A percentile compares a stretch with the other conserved stretches of the same genome.
Conservation (phyloP, 495 filamentous ascomycete genomes). For the Usnea hakonensis region DNA sequence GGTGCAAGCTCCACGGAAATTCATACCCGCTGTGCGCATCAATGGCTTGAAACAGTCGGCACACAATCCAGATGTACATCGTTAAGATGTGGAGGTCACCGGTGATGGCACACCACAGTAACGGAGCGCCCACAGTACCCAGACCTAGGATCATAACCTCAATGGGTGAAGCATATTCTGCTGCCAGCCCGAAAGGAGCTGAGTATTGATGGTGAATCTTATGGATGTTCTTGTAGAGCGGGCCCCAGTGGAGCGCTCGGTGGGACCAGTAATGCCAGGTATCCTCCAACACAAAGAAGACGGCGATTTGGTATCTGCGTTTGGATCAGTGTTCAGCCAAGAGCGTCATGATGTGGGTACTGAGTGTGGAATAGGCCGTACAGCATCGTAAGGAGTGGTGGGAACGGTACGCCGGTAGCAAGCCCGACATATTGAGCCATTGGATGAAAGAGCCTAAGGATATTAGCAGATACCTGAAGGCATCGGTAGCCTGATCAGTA, state of each 20-base stretch:
- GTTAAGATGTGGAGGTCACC: conserved; percentile 87
- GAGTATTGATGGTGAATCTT: conserved; percentile 99
- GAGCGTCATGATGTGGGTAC: not conserved
- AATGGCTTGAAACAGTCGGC: conserved; percentile 93
- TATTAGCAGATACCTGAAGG: conserved; percentile 2
- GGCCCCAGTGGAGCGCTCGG: conserved; percentile 89
- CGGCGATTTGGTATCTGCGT: conserved; percentile 61
- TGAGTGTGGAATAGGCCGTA: not conserved
- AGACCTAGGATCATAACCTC: conserved; percentile 97
- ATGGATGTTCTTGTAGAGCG: conserved; percentile 89
- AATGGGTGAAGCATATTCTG: conserved; percentile 96
- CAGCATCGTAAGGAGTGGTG: conserved; percentile 71
- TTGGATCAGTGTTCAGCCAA: not conserved
- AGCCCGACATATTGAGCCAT: conserved; percentile 91
- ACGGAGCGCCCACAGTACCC: conserved; percentile 74
- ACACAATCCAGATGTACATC: conserved; percentile 95
- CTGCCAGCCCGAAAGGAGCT: conserved; percentile 90
- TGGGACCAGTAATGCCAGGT: conserved; percentile 98
- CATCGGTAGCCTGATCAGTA: not conserved
- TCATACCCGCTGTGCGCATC: conserved; percentile 97
- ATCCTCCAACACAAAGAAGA: conserved; percentile 96
- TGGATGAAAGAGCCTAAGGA: conserved; percentile 79
- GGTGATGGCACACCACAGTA: conserved; percentile 78
- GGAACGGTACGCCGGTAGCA: conserved; percentile 83
- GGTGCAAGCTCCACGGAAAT: conserved; percentile 92